Conservation (phyloP, 1,139 yeast species). For the Suhomyces bribrorum region DNA sequence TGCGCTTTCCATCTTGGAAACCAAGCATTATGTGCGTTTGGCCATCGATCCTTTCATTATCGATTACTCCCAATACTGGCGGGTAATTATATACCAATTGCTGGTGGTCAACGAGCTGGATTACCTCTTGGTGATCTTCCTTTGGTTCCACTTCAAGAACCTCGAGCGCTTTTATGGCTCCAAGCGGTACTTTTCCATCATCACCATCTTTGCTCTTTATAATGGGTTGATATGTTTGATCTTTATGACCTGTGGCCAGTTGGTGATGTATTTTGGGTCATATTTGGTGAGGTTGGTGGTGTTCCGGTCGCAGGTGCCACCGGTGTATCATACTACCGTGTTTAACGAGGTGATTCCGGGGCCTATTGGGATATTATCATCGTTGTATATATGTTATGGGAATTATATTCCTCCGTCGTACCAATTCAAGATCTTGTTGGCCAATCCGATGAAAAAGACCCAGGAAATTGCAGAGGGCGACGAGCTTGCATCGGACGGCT, state of each 20-base stretch:
- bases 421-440: constrained; percentile 51
- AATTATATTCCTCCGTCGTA: constrained; percentile 61
- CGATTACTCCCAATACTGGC: constrained; percentile 69
- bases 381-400: constrained; percentile 59
- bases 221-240: constrained; percentile 36
- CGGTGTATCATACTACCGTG: constrained; percentile 27
- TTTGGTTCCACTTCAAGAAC: constrained; percentile 60
- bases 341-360: constrained; percentile 53
- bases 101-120: constrained; percentile 68
- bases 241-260: constrained; percentile 42
- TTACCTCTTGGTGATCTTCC: constrained; percentile 50
- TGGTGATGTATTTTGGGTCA: constrained; percentile 33
- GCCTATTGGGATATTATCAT: constrained; percentile 62
- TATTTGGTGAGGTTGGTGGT: constrained; percentile 20
- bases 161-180: constrained; percentile 69
- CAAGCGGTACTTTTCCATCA: constrained; percentile 50
- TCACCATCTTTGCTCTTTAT: constrained; percentile 34
- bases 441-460: constrained; percentile 21
- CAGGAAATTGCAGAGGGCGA: background rate
- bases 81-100: constrained; percentile 56
- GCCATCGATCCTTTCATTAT: constrained; percentile 60
- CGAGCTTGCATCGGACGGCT: background rate
- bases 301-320: constrained; percentile 1
- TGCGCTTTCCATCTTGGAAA: constrained; percentile 53
- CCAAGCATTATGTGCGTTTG: constrained; percentile 55